Evolutionary conservation across 345 rosid species (phyloP), one percentile per base, ranked within the genome.

Genomic region (Salix caprea): DNA sequence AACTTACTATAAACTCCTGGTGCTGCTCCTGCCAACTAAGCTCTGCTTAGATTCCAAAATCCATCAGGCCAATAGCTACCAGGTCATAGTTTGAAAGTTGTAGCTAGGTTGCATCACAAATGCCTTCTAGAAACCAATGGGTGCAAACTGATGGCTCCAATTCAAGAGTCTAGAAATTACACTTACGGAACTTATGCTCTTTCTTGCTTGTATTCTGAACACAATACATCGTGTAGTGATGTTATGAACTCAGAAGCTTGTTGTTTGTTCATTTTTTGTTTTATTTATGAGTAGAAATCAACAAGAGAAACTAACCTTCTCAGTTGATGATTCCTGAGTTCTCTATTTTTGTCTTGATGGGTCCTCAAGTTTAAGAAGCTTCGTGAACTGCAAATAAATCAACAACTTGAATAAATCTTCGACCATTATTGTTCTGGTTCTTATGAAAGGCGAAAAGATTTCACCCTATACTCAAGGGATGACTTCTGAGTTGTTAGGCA

Each of bases 291-390:
- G 24, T 11, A n/a, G 66, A 28, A n/a, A 62, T 24, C 12, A 62
- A 11, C 23, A 34, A 14, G 18, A 60, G 69, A 34, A 23, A 50
- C 87, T 78, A 46, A 82, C 83, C 88, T 85, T 77, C 65, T 81
- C 78, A 80, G 72, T 78, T 76, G 67, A 77, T 69, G 36, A 78
- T 79, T 61, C 83, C 69, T 70, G 86, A 71, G 62, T 79, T 82
- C 74, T 81, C 82, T 66, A 82, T 56, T 75, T 86, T 69, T 82
- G 40, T 74, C 72, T 79, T 82, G 84, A 76, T 77, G 93, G 87
- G 80, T 68, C 84, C 87, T 92, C 94, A 69, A 80, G 89, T 84
- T 89, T 88, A 82, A 94, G 89, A 77, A 90, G 83, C 81, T 92
- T 91, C 50, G 91, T 90, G 77, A 91, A 91, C 98, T 94, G 86